Evolutionary conservation across 345 rosid species (phyloP).

Genomic region (Pistacia integerrima): DNA sequence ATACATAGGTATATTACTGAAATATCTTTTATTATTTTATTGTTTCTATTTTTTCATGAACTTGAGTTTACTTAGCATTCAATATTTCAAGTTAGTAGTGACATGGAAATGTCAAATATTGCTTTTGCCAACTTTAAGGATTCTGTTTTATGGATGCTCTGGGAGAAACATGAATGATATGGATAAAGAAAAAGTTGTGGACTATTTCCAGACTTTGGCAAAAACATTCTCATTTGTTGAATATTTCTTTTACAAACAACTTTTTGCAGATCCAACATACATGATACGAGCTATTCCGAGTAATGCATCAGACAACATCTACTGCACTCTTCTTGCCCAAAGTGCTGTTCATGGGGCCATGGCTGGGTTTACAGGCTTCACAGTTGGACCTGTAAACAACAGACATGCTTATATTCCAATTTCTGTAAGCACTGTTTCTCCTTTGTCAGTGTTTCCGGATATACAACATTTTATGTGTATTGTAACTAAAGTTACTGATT

Average conservation of each 20-base stretch:
- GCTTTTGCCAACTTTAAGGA: not conserved
- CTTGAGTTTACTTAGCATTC: not conserved
- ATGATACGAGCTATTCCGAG: conserved; percentile 95
- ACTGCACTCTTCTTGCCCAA: conserved; percentile 97
- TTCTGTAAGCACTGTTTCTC: conserved; percentile 49
- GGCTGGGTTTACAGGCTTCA: conserved; percentile 97
- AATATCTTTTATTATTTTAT: not conserved
- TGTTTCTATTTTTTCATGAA: not conserved
- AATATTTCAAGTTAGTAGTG: conserved; percentile 7
- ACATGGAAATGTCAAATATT: not conserved
- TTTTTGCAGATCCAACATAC: conserved; percentile 80
- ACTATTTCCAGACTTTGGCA: not conserved
- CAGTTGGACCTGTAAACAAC: conserved; percentile 93
- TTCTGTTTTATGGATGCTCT: not conserved
- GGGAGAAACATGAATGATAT: not conserved
- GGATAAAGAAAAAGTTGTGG: not conserved
- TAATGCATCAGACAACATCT: conserved; percentile 92
- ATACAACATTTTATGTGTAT: not conserved
- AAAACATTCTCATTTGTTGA: not conserved
- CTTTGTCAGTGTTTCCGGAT: not conserved
- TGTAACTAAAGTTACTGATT: not conserved
- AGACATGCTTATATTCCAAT: conserved; percentile 91
- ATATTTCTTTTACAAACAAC: conserved; percentile 8
- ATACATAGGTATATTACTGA: conserved; percentile 66
- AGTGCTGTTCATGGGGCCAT: conserved; percentile 98